Base-by-base conservation (phyloP, 192 early-diverging fungal genomes). In the Irineochytrium annulatum region DNA sequence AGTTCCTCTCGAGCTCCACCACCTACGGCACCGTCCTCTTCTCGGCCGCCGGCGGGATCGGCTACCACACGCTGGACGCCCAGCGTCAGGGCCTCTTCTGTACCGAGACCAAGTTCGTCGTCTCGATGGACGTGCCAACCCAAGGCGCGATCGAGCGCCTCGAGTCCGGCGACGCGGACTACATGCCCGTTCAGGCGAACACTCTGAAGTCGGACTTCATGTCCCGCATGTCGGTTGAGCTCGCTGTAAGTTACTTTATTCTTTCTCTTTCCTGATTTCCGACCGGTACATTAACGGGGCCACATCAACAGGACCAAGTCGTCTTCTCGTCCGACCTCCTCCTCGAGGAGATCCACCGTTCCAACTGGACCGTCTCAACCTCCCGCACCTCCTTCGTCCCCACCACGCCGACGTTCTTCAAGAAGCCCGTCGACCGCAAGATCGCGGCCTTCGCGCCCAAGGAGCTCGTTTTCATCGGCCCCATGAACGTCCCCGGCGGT, bases 401-500 rank as follows among this genome's bases (percentile, higher is more conserved):
- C 24, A n/a, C 33, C 22, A 51, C 66, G 33, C n/a, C n/a, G n/a
- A n/a, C n/a, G n/a, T n/a, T n/a, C n/a, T n/a, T n/a, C n/a, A n/a
- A n/a, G n/a, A n/a, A n/a, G n/a, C n/a, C n/a, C n/a, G n/a, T n/a
- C n/a, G n/a, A n/a, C n/a, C n/a, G n/a, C n/a, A n/a, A n/a, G n/a
- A n/a, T n/a, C n/a, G n/a, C n/a, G n/a, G n/a, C n/a, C n/a, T n/a
- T n/a, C n/a, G n/a, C n/a, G n/a, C n/a, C n/a, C 54, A 64, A 68
- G 11, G 72, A 74, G 37, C 19, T 74, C 29, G 71, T 68, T 1
- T 74, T 72, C 58, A 68, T 74, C 41, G 72, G 72, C 20, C 34
- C 49, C 24, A 31, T 74, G 43, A 59, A 55, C 4, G 27, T 62
- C 34, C 56, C 55, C 20, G 57, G 60, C 30, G 72, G 72, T 32